Evolutionary conservation across 1,284 basidiomycete genomes (phyloP), one percentile per base, ranked within the genome.

Genomic region (Mycosarcoma maydis): DNA sequence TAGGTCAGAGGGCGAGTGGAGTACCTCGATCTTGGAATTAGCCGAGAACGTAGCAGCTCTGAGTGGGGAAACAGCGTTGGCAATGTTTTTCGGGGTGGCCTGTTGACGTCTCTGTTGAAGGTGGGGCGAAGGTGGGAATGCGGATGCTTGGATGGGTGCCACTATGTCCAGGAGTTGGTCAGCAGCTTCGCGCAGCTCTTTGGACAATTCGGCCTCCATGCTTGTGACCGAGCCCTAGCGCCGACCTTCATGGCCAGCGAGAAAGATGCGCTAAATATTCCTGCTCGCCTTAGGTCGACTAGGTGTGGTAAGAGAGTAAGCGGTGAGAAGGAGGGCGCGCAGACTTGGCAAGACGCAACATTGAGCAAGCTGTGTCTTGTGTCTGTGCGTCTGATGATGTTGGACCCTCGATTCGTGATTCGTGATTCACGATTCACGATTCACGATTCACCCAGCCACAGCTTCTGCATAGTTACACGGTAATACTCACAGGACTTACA

Each of bases 141-240:
- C 38, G 22, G 42, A 39, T 11, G 49, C 30, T 13, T 43, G 51
- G 22, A 32, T n/a, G 14, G 49, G 43, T 24, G 32, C 42, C 43
- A 26, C 49, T 43, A 70, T 50, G 39, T 72, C 72, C 2, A 73
- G 46, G 20, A 73, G 62, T 26, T 73, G 58, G 26, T 59, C 39
- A 17, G 72, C 64, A 8, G 72, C 72, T 55, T 67, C 53, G n/a
- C 54, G 62, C 3, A 73, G 49, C 38, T 73, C 72, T 20, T 55
- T 51, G 17, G 67, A 55, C n/a, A 73, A 46, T 37, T 71, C 46
- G 9, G 37, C 50, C 7, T 71, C 68, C 68, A 66, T 71, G 20
- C 33, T 56, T 44, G 48, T 1, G n/a, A 6, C 11, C 1, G 6
- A 16, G 19, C 7, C 11, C 1, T 3, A 16, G 19, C 7, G 20